phyloP scores from a whole-genome alignment of 768 basidiomycete genomes.

The Leccinum ochraceum region DNA sequence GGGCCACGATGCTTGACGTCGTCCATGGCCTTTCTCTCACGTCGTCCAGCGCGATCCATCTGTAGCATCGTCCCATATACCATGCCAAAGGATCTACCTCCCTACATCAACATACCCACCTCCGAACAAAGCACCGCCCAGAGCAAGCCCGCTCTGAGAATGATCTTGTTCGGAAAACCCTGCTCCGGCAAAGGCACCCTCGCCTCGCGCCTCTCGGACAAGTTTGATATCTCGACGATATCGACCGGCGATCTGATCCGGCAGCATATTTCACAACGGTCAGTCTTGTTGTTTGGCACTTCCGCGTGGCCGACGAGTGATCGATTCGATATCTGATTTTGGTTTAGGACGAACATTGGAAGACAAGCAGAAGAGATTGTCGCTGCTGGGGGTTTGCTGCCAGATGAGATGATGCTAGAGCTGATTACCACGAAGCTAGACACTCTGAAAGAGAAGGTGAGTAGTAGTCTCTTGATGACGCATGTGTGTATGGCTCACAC shows the following conservation, averaged over 20 bases:
- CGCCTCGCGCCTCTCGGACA: conserved; percentile 65
- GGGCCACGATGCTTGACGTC: conserved; percentile 5
- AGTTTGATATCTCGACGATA: conserved; percentile 71
- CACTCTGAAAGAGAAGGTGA: conserved; percentile 58
- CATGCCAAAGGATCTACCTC: conserved; percentile 44
- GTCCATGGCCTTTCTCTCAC: neutral
- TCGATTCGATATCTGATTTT: neutral
- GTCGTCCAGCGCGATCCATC: conserved; percentile 17
- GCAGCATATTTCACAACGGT: conserved; percentile 73
- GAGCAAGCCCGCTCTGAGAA: conserved; percentile 37
- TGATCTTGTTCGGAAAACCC: conserved; percentile 57
- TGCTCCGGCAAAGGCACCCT: conserved; percentile 86
- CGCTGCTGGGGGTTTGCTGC: conserved; percentile 70
- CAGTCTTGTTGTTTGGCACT: conserved; percentile 14
- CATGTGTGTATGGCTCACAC: conserved; percentile 2
- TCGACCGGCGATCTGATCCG: conserved; percentile 86
- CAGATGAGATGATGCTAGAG: conserved; percentile 77
- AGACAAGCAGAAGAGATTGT: conserved; percentile 75
- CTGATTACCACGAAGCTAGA: conserved; percentile 73
- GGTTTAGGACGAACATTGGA: conserved; percentile 66
- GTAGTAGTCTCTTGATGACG: conserved; percentile 25
- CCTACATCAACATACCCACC: conserved; percentile 43
- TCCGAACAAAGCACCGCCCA: conserved; percentile 26
- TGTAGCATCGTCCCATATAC: conserved; percentile 22
- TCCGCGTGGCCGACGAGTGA: neutral